phyloP scores from a whole-genome alignment of 148 eudicot species.

The Camellia granthamiana region DNA sequence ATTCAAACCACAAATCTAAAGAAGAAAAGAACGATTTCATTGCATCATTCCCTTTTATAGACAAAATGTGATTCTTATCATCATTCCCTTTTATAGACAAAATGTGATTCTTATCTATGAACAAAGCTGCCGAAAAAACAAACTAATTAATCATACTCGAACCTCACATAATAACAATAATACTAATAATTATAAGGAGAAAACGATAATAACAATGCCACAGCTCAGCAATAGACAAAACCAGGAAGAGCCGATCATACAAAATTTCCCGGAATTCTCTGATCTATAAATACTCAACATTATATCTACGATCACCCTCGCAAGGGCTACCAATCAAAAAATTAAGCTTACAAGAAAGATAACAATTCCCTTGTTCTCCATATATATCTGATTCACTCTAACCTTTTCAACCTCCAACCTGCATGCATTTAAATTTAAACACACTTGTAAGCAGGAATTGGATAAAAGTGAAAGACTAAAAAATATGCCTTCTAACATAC shows the following conservation, averaged over 20 bases:
- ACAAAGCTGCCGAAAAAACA: too few species aligned
- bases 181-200: constrained; percentile 46
- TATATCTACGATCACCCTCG: constrained; percentile 46
- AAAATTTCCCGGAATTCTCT: constrained; percentile 74
- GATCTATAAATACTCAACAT: constrained; percentile 45
- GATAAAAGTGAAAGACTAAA: background rate
- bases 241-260: constrained; percentile 70
- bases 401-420: constrained; percentile 75
- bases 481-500: background rate
- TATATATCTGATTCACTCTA: constrained; percentile 56
- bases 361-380: constrained; percentile 86
- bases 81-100: too few species aligned
- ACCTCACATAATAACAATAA: too few species aligned
- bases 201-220: constrained; percentile 47
- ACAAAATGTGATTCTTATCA: too few species aligned
- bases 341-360: constrained; percentile 57
- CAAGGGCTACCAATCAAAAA: constrained; percentile 58
- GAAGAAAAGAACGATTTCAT: too few species aligned
- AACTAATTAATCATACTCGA: too few species aligned
- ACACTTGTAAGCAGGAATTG: background rate
- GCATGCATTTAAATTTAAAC: constrained; percentile 23
- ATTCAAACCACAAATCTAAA: too few species aligned
- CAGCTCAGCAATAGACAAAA: constrained; percentile 59
- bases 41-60: too few species aligned
- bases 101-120: too few species aligned